Evolutionary conservation across 257 asterid genomes (phyloP), one percentile per base, ranked within the genome.

Genomic region (Petunia axillaris): DNA sequence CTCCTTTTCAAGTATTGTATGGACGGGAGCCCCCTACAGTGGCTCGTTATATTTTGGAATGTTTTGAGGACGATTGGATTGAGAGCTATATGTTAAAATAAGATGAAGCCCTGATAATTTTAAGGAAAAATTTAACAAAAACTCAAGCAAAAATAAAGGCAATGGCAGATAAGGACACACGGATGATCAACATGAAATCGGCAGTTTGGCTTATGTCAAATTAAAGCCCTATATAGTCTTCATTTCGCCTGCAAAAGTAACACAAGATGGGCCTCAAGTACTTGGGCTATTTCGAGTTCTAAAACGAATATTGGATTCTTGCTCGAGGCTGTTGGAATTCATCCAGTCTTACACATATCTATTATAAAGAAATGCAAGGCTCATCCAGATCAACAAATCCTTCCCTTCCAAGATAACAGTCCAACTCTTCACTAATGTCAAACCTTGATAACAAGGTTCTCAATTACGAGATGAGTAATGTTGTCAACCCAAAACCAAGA

Each of bases 161-260:
- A 9, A 36, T 4, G 44, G 50, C 53, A 2, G 7, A 76, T 50
- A 53, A 8, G 8, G 2, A 76, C 80, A 50, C 11, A 0, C 4
- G 2, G 80, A 76, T 2, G 5, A 11, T 2, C 6, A 35, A 8
- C 55, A 52, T 10, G 35, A 8, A 4, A 25, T 75, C 1, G 79
- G 66, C 4, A 35, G 55, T 35, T 15, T 53, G 46, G 52, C 38
- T 1, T 76, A 53, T 8, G 43, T 76, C 5, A 76, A 76, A 36
- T 25, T 54, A 10, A 48, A 76, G 8, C 80, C 80, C 2, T 76
- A 76, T 39, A 4, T 66, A 76, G 55, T 38, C 62, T 2, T 76
- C 80, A 8, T 16, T 74, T 2, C 40, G 13, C 5, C 2, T 3
- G 2, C 8, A 25, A 2, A 1, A 2, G 5, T 2, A 10, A 5